Conservation (phyloP, 345 rosid species). For the Camelina laxa region DNA sequence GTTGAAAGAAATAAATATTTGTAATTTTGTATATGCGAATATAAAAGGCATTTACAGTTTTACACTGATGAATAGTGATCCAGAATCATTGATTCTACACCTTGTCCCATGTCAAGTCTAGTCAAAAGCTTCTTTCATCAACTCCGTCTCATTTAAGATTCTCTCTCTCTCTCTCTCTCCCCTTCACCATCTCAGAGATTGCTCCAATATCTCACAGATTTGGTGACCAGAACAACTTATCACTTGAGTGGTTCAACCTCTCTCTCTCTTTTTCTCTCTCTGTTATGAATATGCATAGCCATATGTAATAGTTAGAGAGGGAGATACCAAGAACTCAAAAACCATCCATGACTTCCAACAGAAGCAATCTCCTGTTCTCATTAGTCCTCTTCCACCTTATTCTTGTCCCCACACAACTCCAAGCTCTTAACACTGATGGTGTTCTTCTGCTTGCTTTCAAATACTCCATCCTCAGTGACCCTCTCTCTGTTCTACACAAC, state of each 20-base stretch:
- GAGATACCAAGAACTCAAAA: slow-evolving; percentile 27
- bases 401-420: slow-evolving; percentile 45
- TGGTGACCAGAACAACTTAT: slow-evolving; percentile 69
- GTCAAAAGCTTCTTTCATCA: slow-evolving; percentile 45
- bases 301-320: slow-evolving; percentile 23
- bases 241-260: slow-evolving; percentile 70
- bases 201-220: slow-evolving; percentile 49
- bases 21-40: neutral
- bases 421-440: slow-evolving; percentile 66
- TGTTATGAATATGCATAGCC: slow-evolving; percentile 44
- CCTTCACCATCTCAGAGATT: slow-evolving; percentile 37
- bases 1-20: neutral
- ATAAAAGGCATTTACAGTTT: slow-evolving; percentile 5
- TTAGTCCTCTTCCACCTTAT: slow-evolving; percentile 39
- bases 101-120: slow-evolving; percentile 46
- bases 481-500: slow-evolving; percentile 54
- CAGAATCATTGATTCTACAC: slow-evolving; percentile 38
- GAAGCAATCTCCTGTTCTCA: slow-evolving; percentile 34
- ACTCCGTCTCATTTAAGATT: slow-evolving; percentile 25
- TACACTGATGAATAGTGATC: slow-evolving; percentile 29
- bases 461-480: slow-evolving; percentile 69
- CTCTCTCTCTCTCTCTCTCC: slow-evolving; percentile 24
- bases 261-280: slow-evolving; percentile 28
- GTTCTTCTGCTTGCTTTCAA: slow-evolving; percentile 67
- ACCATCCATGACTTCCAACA: slow-evolving; percentile 49